phyloP scores from a whole-genome alignment of 345 rosid species.

The Adansonia digitata region DNA sequence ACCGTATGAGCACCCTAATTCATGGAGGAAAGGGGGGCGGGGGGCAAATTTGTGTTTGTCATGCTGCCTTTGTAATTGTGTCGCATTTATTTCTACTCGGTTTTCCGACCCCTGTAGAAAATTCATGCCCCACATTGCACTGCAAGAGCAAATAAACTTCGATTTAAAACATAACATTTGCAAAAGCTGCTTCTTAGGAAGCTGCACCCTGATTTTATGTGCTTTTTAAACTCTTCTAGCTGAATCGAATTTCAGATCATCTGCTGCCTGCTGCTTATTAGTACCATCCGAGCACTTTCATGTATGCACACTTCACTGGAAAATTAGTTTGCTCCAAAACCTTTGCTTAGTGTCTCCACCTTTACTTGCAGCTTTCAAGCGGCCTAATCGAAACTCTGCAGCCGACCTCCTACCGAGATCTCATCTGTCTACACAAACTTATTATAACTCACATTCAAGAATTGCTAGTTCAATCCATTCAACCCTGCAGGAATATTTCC shows the following conservation, averaged over 20 bases:
- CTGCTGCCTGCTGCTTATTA: too few species aligned
- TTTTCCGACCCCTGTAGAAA: too few species aligned
- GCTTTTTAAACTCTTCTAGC: background rate
- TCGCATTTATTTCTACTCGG: too few species aligned
- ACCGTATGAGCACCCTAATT: too few species aligned
- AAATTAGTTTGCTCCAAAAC: background rate
- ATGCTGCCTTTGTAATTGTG: too few species aligned
- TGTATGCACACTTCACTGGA: background rate
- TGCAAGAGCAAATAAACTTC: background rate
- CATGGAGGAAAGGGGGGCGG: too few species aligned
- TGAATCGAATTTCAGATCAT: too few species aligned
- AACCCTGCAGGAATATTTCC: constrained; percentile 50
- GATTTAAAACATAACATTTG: background rate
- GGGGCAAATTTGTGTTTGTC: too few species aligned
- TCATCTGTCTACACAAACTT: constrained; percentile 46
- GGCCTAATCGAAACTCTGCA: constrained; percentile 56
- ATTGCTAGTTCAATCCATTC: constrained; percentile 33
- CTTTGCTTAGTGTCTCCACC: background rate
- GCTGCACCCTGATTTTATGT: background rate
- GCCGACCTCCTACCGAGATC: constrained; percentile 54
- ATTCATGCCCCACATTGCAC: background rate
- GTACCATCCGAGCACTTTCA: background rate
- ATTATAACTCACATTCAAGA: constrained; percentile 69
- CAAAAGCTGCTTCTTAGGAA: background rate
- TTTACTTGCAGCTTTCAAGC: constrained; percentile 40